phyloP scores from a whole-genome alignment of 2,329 filamentous ascomycete species.

The Fusarium vanettenii region DNA sequence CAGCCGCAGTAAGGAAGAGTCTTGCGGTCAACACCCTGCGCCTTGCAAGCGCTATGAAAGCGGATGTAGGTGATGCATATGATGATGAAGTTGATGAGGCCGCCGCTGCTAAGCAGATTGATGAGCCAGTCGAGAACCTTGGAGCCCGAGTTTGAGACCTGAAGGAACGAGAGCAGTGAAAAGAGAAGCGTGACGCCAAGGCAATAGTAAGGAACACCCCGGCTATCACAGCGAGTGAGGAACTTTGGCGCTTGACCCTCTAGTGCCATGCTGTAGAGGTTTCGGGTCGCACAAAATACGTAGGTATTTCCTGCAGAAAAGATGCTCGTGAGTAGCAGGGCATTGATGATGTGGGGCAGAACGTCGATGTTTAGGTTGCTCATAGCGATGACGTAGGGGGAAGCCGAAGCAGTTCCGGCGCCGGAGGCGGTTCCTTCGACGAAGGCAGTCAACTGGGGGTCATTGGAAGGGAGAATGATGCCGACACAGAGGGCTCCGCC shows the following conservation, averaged over 20 bases:
- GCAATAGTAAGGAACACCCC: background rate
- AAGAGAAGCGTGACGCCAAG: slow-evolving; percentile 66
- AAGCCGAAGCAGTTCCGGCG: background rate
- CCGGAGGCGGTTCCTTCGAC: background rate
- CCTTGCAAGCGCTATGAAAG: slow-evolving; percentile 62
- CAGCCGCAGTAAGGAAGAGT: slow-evolving; percentile 66
- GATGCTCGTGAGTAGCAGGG: background rate
- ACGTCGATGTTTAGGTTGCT: background rate
- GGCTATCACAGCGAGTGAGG: background rate
- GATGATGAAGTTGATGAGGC: slow-evolving; percentile 70
- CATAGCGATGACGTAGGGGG: background rate
- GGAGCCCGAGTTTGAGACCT: slow-evolving; percentile 67
- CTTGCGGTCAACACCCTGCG: slow-evolving; percentile 61
- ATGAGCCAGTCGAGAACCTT: slow-evolving; percentile 63
- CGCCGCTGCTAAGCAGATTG: slow-evolving; percentile 64
- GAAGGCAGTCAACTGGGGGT: background rate
- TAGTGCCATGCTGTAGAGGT: background rate
- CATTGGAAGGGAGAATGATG: background rate
- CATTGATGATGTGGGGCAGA: background rate
- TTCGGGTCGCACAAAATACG: background rate
- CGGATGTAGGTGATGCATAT: slow-evolving; percentile 57
- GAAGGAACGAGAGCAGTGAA: slow-evolving; percentile 53
- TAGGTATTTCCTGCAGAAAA: background rate
- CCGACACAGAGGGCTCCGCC: background rate
- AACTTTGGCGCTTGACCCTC: background rate